A percentile compares a stretch with the other conserved stretches of the same genome.
phyloP scores from a whole-genome alignment of 257 asterid genomes.

The Cynanchum wilfordii region DNA sequence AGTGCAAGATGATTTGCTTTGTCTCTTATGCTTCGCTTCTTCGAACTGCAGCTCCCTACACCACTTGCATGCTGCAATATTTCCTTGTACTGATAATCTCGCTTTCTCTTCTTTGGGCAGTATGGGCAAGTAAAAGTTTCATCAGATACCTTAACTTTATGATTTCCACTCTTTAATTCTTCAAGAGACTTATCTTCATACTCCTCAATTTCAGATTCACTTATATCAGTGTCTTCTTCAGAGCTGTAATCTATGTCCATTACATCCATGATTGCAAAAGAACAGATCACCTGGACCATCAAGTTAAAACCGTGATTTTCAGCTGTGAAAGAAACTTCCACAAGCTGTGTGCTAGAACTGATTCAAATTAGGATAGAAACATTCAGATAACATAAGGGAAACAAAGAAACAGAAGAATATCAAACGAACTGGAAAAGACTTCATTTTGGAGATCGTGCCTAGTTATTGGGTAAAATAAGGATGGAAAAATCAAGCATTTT shows the following conservation, averaged over 20 bases:
- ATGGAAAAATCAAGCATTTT: no score
- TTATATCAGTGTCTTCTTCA: slow-evolving; percentile 38
- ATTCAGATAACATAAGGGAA: background rate
- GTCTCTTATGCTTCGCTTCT: slow-evolving; percentile 51
- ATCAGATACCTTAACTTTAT: slow-evolving; percentile 46
- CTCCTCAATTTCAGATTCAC: slow-evolving; percentile 42
- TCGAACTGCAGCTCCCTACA: slow-evolving; percentile 45
- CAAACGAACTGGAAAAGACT: background rate
- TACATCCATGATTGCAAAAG: background rate
- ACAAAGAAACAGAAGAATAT: background rate
- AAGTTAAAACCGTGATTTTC: background rate
- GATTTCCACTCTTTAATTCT: slow-evolving; percentile 52
- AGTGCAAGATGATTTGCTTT: slow-evolving; percentile 69
- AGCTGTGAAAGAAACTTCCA: background rate
- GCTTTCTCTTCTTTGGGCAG: slow-evolving; percentile 63
- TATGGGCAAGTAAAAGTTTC: slow-evolving; percentile 61
- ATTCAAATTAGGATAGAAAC: background rate
- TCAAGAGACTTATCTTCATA: slow-evolving; percentile 30
- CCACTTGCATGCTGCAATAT: slow-evolving; percentile 67
- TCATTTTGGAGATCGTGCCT: background rate
- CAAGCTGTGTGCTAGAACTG: background rate
- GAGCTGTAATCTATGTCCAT: slow-evolving; percentile 29
- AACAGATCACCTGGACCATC: slow-evolving; percentile 4
- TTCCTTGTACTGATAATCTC: slow-evolving; percentile 44
- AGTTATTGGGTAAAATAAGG: no score